These are phyloP conservation scores for Filobasidium uniguttulatum DNA, from an alignment of 1,284 basidiomycete species.

Conservation along the genomic window DNA sequence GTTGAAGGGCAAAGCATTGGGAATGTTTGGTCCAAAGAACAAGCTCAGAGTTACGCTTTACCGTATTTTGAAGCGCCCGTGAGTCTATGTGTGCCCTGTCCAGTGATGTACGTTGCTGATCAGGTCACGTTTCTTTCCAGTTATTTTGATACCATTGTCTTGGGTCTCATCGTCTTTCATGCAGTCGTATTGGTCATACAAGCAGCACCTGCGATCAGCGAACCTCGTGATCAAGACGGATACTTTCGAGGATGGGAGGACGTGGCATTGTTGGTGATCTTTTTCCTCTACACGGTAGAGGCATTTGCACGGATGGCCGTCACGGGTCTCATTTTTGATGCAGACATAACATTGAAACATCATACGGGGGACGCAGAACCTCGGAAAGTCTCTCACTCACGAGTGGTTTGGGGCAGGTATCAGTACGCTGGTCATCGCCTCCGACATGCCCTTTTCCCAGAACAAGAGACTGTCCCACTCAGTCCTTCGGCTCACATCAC, in stretches of 20 bases:
- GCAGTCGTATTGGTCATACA: conserved; percentile 73
- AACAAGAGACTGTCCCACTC: too few species aligned
- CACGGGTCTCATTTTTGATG: conserved; percentile 80
- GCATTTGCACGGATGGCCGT: conserved; percentile 77
- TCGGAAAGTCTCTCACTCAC: conserved; percentile 1
- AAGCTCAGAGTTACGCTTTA: background rate
- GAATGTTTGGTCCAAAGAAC: conserved; percentile 11
- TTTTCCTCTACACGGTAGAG: conserved; percentile 85
- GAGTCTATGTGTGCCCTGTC: background rate
- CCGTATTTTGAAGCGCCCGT: conserved; percentile 1
- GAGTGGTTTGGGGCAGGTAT: background rate
- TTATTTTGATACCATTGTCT: conserved; percentile 74
- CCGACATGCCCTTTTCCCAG: too few species aligned
- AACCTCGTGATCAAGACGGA: conserved; percentile 42
- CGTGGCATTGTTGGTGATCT: conserved; percentile 64
- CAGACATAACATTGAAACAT: conserved; percentile 44
- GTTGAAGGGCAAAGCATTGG: conserved; percentile 7
- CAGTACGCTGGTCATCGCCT: too few species aligned
- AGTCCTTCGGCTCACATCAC: too few species aligned
- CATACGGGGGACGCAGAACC: background rate
- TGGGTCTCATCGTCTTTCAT: conserved; percentile 71
- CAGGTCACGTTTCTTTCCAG: conserved; percentile 37
- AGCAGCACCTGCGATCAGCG: conserved; percentile 45
- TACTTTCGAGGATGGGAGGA: conserved; percentile 86
- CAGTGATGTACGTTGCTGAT: background rate